Evolutionary conservation across 108 stramenopile species (phyloP), one percentile per base, ranked within the genome.

Genomic region (Fistulifera pelliculosa): DNA sequence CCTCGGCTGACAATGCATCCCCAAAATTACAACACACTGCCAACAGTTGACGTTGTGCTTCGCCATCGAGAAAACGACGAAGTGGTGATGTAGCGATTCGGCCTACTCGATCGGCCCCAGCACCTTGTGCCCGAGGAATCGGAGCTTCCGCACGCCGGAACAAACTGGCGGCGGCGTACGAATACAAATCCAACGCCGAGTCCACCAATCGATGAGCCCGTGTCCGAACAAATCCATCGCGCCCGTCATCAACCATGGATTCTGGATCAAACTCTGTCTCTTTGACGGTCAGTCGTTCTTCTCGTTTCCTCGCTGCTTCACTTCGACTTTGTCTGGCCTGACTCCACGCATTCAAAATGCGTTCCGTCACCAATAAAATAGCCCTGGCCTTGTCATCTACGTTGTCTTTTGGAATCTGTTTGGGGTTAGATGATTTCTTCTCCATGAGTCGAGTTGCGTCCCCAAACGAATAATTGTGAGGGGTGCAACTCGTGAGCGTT

Each of bases 141-240:
- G 80, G 69, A 27, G 72, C 72, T 0, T 82, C 71, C 1, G 67
- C 58, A 45, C 70, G 55, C 3, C 52, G 42, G 62, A 89, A 58
- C 23, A 85, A 54, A 10, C 51, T 31, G 17, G 52, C 43, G 0
- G 81, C 13, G 15, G 66, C 75, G 51, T 70, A 59, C 17, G 76
- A 74, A 55, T 93, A 83, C 27, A 89, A 55, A 44, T 87, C 77
- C 44, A 93, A 54, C 10, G 75, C 54, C 4, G 72, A 69, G 68
- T 93, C 87, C 12, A 93, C 92, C 26, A 90, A 49, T 38, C 77
- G 65, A 56, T 89, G 85, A 11, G 76, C 87, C 47, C 83, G 58
- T 17, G 79, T 74, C 39, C 81, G 74, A n/a, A 70, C 66, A 54
- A 93, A 88, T 16, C 66, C 64, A 47, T 85, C 83, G 44, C 74